phyloP scores from a whole-genome alignment of 2,329 filamentous ascomycete genomes.

The Verticillium dahliae region DNA sequence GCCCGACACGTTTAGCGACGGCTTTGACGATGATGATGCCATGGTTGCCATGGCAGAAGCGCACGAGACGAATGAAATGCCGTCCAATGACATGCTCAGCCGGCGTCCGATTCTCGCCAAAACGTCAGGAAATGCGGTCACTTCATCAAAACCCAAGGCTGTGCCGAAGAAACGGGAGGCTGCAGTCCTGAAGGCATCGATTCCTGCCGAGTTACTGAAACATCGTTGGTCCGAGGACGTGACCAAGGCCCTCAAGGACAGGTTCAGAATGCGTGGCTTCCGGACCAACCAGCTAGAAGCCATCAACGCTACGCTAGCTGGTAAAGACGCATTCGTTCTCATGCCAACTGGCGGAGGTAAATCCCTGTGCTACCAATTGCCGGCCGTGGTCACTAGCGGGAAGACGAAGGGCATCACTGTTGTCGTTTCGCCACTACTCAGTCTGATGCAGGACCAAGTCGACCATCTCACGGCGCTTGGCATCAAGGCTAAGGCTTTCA shows the following conservation, averaged over 20 bases:
- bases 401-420: conserved; percentile 82
- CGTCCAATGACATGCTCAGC: conserved; percentile 14
- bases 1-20: conserved; percentile 33
- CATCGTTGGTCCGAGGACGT: conserved; percentile 84
- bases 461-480: conserved; percentile 67
- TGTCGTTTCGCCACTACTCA: conserved; percentile 90
- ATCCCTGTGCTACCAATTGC: conserved; percentile 92
- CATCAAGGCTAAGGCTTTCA: conserved; percentile 77
- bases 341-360: conserved; percentile 99
- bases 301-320: conserved; percentile 84
- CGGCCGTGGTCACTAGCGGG: conserved; percentile 75
- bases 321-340: conserved; percentile 86
- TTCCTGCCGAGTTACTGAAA: conserved; percentile 51
- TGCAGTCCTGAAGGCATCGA: conserved; percentile 22
- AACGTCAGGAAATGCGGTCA: conserved; percentile 39
- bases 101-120: conserved; percentile 35
- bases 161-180: conserved; percentile 24
- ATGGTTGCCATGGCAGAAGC: conserved; percentile 47
- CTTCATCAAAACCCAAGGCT: conserved; percentile 23
- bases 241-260: conserved; percentile 68
- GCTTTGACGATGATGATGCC: conserved; percentile 41
- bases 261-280: conserved; percentile 81
- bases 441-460: conserved; percentile 96
- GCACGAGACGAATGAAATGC: conserved; percentile 36
- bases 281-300: conserved; percentile 88